Evolutionary conservation across 148 eudicot genomes (phyloP).

Genomic region (Polygonum aviculare): DNA sequence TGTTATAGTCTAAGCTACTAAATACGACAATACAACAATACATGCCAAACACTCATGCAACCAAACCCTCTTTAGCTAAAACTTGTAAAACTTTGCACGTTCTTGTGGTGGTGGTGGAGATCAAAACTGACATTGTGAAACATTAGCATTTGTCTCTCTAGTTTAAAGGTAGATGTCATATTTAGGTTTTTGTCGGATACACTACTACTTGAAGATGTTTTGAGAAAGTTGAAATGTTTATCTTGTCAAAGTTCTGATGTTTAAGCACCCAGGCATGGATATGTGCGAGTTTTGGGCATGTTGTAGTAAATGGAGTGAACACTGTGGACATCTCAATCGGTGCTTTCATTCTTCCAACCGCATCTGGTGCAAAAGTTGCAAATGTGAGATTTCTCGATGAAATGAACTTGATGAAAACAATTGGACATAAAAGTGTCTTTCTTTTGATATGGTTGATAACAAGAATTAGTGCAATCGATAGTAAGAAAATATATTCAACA

Average conservation of each 20-base stretch:
- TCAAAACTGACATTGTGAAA: slow-evolving; percentile 40
- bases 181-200: no score
- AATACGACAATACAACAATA: no score
- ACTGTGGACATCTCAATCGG: slow-evolving; percentile 96
- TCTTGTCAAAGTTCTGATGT: neutral
- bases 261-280: no score
- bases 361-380: slow-evolving; percentile 98
- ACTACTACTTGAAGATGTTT: no score
- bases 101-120: slow-evolving; percentile 19
- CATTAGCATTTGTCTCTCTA: slow-evolving; percentile 48
- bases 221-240: neutral
- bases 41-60: no score
- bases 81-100: no score
- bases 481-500: slow-evolving; percentile 97
- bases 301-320: slow-evolving; percentile 82
- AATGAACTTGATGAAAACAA: no score
- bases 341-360: slow-evolving; percentile 82
- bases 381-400: slow-evolving; percentile 42
- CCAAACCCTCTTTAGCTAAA: no score
- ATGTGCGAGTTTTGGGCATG: no score
- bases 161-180: slow-evolving; percentile 31
- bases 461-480: slow-evolving; percentile 18
- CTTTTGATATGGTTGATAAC: neutral
- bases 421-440: neutral
- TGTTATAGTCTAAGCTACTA: no score